Conservation (phyloP, 2,329 filamentous ascomycete species). For the Diaporthe sp. region DNA sequence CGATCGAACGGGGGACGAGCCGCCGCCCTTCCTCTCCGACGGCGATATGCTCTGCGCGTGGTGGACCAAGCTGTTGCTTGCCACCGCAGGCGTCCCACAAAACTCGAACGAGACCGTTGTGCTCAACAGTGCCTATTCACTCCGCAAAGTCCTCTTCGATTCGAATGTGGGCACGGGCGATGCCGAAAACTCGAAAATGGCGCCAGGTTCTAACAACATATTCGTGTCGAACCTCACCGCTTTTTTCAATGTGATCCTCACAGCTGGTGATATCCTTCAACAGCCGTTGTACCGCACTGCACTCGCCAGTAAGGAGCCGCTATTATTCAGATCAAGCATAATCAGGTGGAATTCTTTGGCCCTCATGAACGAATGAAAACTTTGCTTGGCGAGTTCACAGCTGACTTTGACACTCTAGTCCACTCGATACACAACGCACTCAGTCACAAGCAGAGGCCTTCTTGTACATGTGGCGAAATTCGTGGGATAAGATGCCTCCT, state of each 20-base stretch:
- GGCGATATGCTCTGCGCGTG: background rate
- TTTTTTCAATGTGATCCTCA: conserved; percentile 4
- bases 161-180: background rate
- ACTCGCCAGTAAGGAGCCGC: conserved; percentile 6
- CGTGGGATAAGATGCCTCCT: conserved; percentile 39
- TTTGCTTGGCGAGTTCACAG: background rate
- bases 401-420: conserved; percentile 27
- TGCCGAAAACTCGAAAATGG: no score
- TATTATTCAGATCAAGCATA: background rate
- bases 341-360: no score
- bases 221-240: background rate
- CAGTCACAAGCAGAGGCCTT: conserved; percentile 49
- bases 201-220: background rate
- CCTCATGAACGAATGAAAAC: no score
- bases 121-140: background rate
- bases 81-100: background rate
- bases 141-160: background rate
- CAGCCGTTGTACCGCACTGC: conserved; percentile 44
- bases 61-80: background rate
- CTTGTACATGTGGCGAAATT: conserved; percentile 40
- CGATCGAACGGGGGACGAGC: background rate
- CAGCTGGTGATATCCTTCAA: background rate
- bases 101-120: background rate
- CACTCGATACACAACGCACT: conserved; percentile 46
- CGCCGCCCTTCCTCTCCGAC: background rate